A percentile compares a stretch with the other conserved stretches of the same genome.
Evolutionary conservation across 768 basidiomycete species (phyloP).

Genomic region (Phaeolepiota aurea): DNA sequence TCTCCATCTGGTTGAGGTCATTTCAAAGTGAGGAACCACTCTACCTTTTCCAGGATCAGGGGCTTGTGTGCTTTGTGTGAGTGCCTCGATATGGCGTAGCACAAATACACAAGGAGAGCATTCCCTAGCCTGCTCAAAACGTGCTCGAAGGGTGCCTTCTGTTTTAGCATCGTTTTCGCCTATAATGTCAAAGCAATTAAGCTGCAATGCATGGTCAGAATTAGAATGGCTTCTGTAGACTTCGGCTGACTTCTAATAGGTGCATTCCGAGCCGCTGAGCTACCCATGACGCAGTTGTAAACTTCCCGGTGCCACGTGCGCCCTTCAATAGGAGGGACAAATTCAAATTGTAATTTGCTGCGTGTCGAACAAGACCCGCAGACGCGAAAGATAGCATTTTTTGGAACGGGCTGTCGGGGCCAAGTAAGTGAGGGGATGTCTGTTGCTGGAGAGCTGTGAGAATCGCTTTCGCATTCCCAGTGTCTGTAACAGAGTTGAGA

Average conservation of each 20-base stretch:
- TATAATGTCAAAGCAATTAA: slow-evolving; percentile 79
- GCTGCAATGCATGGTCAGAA: slow-evolving; percentile 29
- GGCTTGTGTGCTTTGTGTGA: slow-evolving; percentile 60
- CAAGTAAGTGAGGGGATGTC: slow-evolving; percentile 17
- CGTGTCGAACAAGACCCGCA: slow-evolving; percentile 48
- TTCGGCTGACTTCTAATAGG: slow-evolving; percentile 54
- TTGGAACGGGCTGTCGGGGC: slow-evolving; percentile 25
- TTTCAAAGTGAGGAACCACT: not conserved
- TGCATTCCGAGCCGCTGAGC: slow-evolving; percentile 67
- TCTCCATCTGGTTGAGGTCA: not conserved
- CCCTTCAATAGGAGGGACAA: slow-evolving; percentile 76
- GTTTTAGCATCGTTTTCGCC: slow-evolving; percentile 74
- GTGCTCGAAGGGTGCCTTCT: slow-evolving; percentile 60
- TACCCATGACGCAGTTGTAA: slow-evolving; percentile 47
- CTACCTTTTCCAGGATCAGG: slow-evolving; percentile 62
- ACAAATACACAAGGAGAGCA: slow-evolving; percentile 85
- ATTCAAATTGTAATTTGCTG: slow-evolving; percentile 53
- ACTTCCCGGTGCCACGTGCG: slow-evolving; percentile 75
- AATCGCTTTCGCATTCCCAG: slow-evolving; percentile 14
- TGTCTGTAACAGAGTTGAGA: slow-evolving; percentile 8
- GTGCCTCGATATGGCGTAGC: slow-evolving; percentile 72
- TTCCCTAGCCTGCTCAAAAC: slow-evolving; percentile 66
- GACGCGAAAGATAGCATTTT: slow-evolving; percentile 50
- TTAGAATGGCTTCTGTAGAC: not conserved
- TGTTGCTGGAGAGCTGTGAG: slow-evolving; percentile 13